These are phyloP conservation scores for Fraxinus latifolia DNA, from an alignment of 305 asterid genomes.

Conservation along the genomic window DNA sequence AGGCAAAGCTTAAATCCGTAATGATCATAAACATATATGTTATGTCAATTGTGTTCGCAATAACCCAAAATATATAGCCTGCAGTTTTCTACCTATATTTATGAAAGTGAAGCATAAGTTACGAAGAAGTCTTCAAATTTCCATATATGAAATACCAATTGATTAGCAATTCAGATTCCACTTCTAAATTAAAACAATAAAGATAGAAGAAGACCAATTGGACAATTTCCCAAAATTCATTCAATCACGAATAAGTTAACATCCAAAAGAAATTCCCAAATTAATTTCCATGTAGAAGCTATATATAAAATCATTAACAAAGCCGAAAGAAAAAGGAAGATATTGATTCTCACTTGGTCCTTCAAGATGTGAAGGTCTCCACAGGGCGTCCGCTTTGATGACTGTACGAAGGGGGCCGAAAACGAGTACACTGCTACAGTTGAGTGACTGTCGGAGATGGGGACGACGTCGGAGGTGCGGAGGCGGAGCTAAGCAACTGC, in stretches of 20 bases:
- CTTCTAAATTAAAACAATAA: neutral
- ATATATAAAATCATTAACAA: slow-evolving; percentile 30
- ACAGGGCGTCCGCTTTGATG: too few relatives aligned
- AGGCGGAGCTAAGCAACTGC: too few relatives aligned
- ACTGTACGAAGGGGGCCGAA: too few relatives aligned
- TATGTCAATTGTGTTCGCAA: neutral
- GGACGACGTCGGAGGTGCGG: too few relatives aligned
- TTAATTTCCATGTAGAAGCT: slow-evolving; percentile 16
- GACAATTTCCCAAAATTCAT: neutral
- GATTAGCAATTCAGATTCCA: neutral
- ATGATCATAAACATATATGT: neutral
- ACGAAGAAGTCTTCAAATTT: neutral
- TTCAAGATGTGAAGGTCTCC: neutral
- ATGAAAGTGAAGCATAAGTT: neutral
- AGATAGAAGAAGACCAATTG: neutral
- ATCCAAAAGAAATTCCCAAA: neutral
- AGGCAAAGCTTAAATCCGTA: neutral
- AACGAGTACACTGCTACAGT: too few relatives aligned
- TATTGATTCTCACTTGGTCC: neutral
- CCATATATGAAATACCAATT: neutral
- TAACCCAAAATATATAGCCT: too few relatives aligned
- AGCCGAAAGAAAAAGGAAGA: slow-evolving; percentile 2
- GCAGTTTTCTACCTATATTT: too few relatives aligned
- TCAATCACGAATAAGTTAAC: neutral
- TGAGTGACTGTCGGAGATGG: too few relatives aligned